These are phyloP conservation scores for Oryza glaberrima DNA, from an alignment of 176 grass and related monocot genomes.

Conservation along the genomic window DNA sequence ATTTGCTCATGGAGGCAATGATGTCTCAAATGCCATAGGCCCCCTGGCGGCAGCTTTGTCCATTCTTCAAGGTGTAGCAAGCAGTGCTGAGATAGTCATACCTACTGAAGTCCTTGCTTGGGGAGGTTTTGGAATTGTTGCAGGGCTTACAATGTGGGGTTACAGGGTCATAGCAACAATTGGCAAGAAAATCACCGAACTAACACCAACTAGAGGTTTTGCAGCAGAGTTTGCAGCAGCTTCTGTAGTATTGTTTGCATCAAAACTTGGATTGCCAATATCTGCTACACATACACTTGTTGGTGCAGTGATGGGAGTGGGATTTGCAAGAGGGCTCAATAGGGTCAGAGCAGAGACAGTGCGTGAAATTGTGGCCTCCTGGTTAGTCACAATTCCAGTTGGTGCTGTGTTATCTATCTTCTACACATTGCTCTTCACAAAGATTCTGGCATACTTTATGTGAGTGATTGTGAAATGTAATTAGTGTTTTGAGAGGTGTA, in stretches of 20 bases:
- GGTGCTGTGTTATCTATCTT: conserved; percentile 69
- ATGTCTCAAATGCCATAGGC: conserved; percentile 95
- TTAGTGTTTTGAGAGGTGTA: conserved; percentile 38
- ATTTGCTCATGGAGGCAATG: conserved; percentile 93
- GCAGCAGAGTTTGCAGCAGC: conserved; percentile 95
- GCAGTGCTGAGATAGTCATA: conserved; percentile 83
- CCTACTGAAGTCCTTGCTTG: conserved; percentile 87
- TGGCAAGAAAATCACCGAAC: conserved; percentile 94
- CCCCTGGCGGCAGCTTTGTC: conserved; percentile 86
- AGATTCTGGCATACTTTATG: conserved; percentile 68
- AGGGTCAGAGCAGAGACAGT: conserved; percentile 85
- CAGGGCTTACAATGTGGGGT: conserved; percentile 91
- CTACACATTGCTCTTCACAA: conserved; percentile 79
- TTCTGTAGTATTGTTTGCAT: conserved; percentile 90
- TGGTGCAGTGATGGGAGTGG: conserved; percentile 97
- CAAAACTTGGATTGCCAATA: conserved; percentile 87
- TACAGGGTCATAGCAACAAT: conserved; percentile 97
- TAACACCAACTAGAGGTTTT: conserved; percentile 92
- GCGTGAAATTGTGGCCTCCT: conserved; percentile 82
- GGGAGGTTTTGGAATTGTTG: conserved; percentile 97
- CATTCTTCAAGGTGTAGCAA: conserved; percentile 69
- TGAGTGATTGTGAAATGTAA: conserved; percentile 47
- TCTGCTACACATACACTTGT: conserved; percentile 97
- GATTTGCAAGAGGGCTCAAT: conserved; percentile 91
- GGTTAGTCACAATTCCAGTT: conserved; percentile 91